Percentiles rank a stretch among this genome's conserved stretches.
phyloP scores from a whole-genome alignment of 208 protist genomes.

The Perkinsela sp. region DNA sequence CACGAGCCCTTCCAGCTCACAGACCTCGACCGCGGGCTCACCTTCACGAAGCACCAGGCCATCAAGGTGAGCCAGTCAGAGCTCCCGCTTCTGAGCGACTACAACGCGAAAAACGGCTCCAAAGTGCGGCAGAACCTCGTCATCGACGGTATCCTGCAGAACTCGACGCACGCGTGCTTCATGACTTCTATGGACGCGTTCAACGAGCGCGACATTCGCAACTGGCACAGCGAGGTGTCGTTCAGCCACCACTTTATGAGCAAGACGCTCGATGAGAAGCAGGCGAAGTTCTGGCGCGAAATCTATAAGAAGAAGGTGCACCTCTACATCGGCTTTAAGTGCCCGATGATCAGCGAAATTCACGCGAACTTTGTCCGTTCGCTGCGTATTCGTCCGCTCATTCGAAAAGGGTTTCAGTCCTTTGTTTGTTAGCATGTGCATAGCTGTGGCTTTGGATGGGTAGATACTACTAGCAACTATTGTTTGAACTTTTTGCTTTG shows the following conservation, averaged over 20 bases:
- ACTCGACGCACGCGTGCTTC: not conserved
- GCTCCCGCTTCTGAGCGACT: not conserved
- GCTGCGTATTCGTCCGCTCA: not conserved
- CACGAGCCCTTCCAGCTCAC: not conserved
- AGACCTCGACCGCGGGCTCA: not conserved
- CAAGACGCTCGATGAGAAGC: not conserved
- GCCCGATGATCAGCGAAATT: not conserved
- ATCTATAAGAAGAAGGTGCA: not conserved
- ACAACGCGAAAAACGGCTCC: not conserved
- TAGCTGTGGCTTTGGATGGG: too few species aligned
- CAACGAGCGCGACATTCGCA: not conserved
- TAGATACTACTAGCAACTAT: too few species aligned
- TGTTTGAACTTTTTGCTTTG: not conserved
- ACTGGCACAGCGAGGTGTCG: not conserved
- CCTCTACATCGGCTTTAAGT: not conserved
- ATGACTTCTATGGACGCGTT: not conserved
- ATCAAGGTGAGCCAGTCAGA: not conserved
- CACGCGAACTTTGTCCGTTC: not conserved
- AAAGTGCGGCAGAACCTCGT: not conserved
- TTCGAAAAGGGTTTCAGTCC: not conserved
- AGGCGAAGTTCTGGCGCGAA: not conserved
- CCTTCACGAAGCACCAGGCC: not conserved
- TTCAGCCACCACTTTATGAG: not conserved
- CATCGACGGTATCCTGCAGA: constrained; percentile 1
- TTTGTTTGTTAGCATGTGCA: not conserved